Conservation (phyloP, 1,284 basidiomycete species). For the Cutaneotrichosporon sp. region DNA sequence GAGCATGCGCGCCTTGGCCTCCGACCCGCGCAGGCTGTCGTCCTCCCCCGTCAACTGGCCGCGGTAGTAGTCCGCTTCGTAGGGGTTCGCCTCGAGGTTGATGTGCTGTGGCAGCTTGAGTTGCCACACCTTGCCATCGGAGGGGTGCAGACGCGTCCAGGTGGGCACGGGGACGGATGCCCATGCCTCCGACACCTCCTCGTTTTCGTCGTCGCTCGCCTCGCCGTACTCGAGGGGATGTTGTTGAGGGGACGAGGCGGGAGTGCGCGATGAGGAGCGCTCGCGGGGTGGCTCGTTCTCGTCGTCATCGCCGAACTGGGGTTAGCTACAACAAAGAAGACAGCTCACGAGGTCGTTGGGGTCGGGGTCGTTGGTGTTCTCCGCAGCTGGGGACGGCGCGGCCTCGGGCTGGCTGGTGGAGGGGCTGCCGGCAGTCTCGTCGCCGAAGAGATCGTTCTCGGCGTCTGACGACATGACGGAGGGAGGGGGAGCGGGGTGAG, state of each 20-base stretch:
- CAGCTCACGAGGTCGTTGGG: slow-evolving; percentile 30
- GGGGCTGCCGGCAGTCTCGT: slow-evolving; percentile 7
- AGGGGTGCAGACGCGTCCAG: slow-evolving; percentile 40
- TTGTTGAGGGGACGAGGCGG: slow-evolving; percentile 3
- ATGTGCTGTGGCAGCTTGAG: slow-evolving; percentile 50
- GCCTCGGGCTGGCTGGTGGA: neutral
- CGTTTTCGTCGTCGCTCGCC: slow-evolving; percentile 31
- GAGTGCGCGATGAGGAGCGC: slow-evolving; percentile 16
- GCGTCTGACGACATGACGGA: slow-evolving; percentile 34
- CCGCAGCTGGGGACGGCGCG: slow-evolving; percentile 15
- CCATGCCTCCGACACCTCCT: slow-evolving; percentile 30
- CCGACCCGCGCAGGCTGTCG: slow-evolving; percentile 26
- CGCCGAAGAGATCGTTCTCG: slow-evolving; percentile 45
- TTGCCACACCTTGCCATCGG: slow-evolving; percentile 49
- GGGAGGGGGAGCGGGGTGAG: neutral
- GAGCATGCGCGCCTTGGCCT: slow-evolving; percentile 49
- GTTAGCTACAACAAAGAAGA: neutral
- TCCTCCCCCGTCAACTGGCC: slow-evolving; percentile 34
- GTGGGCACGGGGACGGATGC: slow-evolving; percentile 43
- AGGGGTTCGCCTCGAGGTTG: slow-evolving; percentile 47
- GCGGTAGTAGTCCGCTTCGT: slow-evolving; percentile 46
- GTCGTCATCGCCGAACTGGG: slow-evolving; percentile 17
- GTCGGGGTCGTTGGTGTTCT: slow-evolving; percentile 1
- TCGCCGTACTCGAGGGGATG: slow-evolving; percentile 50
- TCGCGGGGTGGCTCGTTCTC: slow-evolving; percentile 22